Conservation (phyloP, 805 yeast genomes). For the Myxozyma neglecta region DNA sequence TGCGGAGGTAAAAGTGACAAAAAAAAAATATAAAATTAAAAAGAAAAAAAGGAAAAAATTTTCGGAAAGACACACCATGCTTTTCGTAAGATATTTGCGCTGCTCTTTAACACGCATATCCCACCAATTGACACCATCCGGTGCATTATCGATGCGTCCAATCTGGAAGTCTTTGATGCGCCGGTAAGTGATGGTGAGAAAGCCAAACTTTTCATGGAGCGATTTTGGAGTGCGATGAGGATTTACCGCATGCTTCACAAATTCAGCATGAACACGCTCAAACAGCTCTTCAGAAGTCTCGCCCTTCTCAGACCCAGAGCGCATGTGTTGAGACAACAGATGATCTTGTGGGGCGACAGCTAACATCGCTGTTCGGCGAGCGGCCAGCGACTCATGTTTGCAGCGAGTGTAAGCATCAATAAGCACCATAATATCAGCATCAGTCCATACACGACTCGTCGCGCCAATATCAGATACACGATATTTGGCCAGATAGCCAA, state of each 20-base stretch:
- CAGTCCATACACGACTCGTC: slow-evolving; percentile 23
- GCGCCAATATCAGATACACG: slow-evolving; percentile 2
- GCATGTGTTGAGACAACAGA: not conserved
- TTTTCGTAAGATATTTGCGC: slow-evolving; percentile 15
- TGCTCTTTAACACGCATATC: slow-evolving; percentile 19
- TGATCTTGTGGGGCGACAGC: not conserved
- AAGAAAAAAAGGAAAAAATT: not conserved
- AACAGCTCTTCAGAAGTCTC: slow-evolving; percentile 19
- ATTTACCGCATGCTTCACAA: slow-evolving; percentile 14
- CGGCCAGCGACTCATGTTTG: slow-evolving; percentile 14
- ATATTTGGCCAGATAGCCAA: slow-evolving; percentile 3
- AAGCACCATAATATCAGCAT: slow-evolving; percentile 16
- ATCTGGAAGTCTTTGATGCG: slow-evolving; percentile 23
- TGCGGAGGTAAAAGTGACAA: not conserved
- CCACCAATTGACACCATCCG: slow-evolving; percentile 22
- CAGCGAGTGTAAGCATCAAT: slow-evolving; percentile 20
- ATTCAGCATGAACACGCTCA: slow-evolving; percentile 19
- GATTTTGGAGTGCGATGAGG: slow-evolving; percentile 24
- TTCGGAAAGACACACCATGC: slow-evolving; percentile 7
- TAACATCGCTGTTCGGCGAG: not conserved
- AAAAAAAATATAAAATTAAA: not conserved
- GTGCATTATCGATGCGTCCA: slow-evolving; percentile 13
- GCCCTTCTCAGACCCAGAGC: not conserved
- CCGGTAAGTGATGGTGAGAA: slow-evolving; percentile 19
- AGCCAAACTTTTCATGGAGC: slow-evolving; percentile 25